Evolutionary conservation across 345 rosid genomes (phyloP).

Genomic region (Moringa oleifera): DNA sequence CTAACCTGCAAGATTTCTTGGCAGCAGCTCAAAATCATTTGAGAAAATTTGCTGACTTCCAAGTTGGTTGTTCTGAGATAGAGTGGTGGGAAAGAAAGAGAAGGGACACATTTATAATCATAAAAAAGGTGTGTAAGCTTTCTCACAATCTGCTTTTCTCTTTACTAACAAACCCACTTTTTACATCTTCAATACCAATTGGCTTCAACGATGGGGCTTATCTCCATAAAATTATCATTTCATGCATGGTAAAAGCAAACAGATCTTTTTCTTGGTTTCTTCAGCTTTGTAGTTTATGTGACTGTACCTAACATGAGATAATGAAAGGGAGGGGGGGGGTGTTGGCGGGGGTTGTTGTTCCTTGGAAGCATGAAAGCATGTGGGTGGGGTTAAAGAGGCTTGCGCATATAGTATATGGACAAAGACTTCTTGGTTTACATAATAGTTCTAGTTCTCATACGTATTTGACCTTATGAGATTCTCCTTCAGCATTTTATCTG

Average conservation of each 20-base stretch:
- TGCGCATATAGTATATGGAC: no score
- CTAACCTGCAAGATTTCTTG: conserved; percentile 13
- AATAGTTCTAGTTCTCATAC: no score
- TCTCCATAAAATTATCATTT: conserved; percentile 10
- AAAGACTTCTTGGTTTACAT: no score
- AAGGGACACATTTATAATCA: no score
- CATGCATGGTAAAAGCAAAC: conserved; percentile 20
- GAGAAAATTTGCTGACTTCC: conserved; percentile 8
- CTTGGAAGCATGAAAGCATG: conserved; percentile 9
- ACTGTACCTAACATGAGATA: background rate
- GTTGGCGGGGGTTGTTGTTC: no score
- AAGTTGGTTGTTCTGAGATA: conserved; percentile 12
- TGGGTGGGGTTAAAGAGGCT: conserved; percentile 16
- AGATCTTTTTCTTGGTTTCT: conserved; percentile 4
- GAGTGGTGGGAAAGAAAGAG: background rate
- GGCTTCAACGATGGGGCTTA: conserved; percentile 21
- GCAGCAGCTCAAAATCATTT: conserved; percentile 16
- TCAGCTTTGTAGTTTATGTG: conserved; percentile 11
- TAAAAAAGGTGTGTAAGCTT: conserved; percentile 9
- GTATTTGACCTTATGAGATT: background rate
- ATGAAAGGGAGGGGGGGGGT: no score
- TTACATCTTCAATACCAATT: conserved; percentile 12
- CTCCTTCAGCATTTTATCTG: background rate
- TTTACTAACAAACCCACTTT: conserved; percentile 7
- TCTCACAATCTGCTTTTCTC: background rate